Conservation (phyloP, 2,329 filamentous ascomycete species). For the Colletotrichum sansevieriae region DNA sequence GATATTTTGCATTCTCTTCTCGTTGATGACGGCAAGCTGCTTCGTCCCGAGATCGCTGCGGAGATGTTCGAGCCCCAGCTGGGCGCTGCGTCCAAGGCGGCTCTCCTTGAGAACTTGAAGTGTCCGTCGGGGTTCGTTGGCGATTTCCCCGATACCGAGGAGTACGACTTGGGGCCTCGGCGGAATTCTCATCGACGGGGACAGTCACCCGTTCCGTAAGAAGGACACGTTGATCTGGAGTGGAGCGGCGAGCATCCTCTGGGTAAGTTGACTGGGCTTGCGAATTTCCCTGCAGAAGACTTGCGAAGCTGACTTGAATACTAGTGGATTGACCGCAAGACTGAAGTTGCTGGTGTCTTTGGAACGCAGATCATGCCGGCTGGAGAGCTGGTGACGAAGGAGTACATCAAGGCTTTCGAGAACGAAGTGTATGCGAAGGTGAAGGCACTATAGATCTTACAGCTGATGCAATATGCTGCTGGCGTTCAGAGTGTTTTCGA, state of each 20-base stretch:
- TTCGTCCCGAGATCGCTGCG: conserved; percentile 56
- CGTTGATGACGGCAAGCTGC: conserved; percentile 57
- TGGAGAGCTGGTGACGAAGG: conserved; percentile 52
- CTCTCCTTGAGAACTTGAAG: conserved; percentile 47
- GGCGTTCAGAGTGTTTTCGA: too few species aligned
- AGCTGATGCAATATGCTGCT: too few species aligned
- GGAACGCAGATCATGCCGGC: conserved; percentile 57
- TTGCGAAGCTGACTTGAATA: background rate
- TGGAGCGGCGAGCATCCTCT: conserved; percentile 60
- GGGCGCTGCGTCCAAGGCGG: background rate
- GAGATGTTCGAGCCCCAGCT: conserved; percentile 63
- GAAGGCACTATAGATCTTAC: background rate
- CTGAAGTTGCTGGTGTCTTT: conserved; percentile 56
- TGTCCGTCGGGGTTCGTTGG: conserved; percentile 46
- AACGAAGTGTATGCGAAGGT: conserved; percentile 53
- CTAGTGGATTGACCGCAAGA: conserved; percentile 50
- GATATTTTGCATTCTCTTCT: conserved; percentile 61
- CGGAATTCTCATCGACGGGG: conserved; percentile 55
- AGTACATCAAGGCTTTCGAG: conserved; percentile 53
- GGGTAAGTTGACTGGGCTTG: conserved; percentile 51
- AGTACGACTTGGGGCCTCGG: conserved; percentile 57
- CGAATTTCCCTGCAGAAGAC: background rate
- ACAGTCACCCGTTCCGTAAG: conserved; percentile 52
- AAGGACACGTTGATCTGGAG: conserved; percentile 57
- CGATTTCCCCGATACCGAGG: conserved; percentile 48